A percentile compares a stretch with the other conserved stretches of the same genome.
phyloP scores from a whole-genome alignment of 2,329 filamentous ascomycete genomes.

The Coleophoma crateriformis region DNA sequence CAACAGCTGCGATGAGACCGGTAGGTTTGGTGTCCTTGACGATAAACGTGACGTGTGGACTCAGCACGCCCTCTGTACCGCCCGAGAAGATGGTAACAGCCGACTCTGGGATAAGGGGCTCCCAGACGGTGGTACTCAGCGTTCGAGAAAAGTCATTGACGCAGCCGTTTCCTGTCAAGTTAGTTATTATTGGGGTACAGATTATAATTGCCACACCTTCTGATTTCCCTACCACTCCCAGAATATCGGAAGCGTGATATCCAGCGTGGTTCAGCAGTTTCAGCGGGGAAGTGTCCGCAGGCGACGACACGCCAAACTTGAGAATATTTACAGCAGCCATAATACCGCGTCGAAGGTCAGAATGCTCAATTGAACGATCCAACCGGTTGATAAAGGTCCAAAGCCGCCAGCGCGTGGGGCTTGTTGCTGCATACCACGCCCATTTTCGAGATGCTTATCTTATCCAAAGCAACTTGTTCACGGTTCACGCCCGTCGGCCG shows the following conservation, averaged over 20 bases:
- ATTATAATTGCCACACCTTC: constrained; percentile 15
- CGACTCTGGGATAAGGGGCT: constrained; percentile 21
- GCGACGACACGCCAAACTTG: constrained; percentile 26
- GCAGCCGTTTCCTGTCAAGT: constrained; percentile 25
- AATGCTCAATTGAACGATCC: no score
- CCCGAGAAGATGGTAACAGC: constrained; percentile 28
- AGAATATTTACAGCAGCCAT: constrained; percentile 25
- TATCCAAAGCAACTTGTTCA: no score
- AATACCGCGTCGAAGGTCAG: neutral
- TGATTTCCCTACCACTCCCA: constrained; percentile 26
- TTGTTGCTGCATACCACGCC: no score
- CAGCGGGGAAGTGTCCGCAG: constrained; percentile 24
- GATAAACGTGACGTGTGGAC: constrained; percentile 27
- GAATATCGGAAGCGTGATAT: constrained; percentile 21
- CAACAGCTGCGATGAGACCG: constrained; percentile 21
- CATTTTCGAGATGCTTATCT: no score
- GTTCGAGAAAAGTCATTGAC: constrained; percentile 29
- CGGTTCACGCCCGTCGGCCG: no score
- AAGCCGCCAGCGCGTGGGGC: no score
- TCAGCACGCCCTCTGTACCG: constrained; percentile 27
- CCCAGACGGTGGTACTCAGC: constrained; percentile 25
- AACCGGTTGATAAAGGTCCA: no score
- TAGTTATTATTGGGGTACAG: no score
- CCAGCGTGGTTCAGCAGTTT: constrained; percentile 20
- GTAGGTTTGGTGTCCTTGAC: constrained; percentile 11